Conservation (phyloP, 345 rosid genomes). For the Murraya paniculata region DNA sequence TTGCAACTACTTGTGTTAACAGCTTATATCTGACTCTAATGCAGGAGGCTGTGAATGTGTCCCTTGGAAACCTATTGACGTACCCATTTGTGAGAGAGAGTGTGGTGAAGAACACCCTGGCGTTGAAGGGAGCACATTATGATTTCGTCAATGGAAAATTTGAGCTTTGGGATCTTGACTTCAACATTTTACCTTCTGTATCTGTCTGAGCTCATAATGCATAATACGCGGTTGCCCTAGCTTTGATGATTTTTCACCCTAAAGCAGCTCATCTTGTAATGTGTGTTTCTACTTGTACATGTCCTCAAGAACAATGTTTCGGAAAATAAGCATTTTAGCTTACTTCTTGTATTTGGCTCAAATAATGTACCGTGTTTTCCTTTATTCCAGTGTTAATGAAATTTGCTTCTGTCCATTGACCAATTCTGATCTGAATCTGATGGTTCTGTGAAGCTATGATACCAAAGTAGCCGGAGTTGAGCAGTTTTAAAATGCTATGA, state of each 20-base stretch:
- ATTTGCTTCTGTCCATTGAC: background rate
- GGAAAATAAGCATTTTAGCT: background rate
- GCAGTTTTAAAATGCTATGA: background rate
- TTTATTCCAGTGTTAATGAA: background rate
- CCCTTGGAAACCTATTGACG: slow-evolving; percentile 66
- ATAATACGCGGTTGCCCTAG: background rate
- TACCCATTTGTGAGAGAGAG: slow-evolving; percentile 77
- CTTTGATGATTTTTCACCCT: too few species aligned
- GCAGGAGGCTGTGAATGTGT: slow-evolving; percentile 84
- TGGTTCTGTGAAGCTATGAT: background rate
- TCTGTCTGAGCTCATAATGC: slow-evolving; percentile 19
- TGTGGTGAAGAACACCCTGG: slow-evolving; percentile 44
- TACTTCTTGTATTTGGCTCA: background rate
- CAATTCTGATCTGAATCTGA: background rate
- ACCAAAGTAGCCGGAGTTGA: background rate
- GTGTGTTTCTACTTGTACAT: background rate
- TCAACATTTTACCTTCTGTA: slow-evolving; percentile 37
- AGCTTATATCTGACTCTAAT: background rate
- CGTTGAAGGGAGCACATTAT: slow-evolving; percentile 71
- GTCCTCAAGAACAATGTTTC: background rate
- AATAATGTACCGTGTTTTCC: background rate
- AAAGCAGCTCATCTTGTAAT: background rate
- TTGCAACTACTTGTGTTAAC: too few species aligned
- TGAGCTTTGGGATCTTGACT: slow-evolving; percentile 76
- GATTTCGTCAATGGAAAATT: slow-evolving; percentile 68